Base-by-base conservation (phyloP, 371 early-diverging fungal species). In the Actinomortierella wolfii region DNA sequence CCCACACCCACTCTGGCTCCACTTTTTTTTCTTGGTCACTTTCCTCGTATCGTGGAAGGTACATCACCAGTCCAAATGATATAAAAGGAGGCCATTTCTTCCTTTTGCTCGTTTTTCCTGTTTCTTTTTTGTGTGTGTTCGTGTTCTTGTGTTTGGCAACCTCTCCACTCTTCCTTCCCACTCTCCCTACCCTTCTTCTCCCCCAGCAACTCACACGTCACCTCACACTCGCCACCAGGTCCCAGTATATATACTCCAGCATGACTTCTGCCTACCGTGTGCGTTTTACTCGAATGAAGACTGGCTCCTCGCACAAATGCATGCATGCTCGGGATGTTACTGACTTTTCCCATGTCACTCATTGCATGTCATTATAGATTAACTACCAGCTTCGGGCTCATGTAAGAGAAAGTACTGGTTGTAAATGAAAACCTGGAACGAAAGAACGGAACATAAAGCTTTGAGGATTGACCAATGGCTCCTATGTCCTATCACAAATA, bases 371-470 rank as follows among this genome's bases (percentile, higher is more conserved):
- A 6, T 25, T 39, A 11, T 57, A 73, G 60, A 83, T 87, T 59
- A 91, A 89, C 81, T 91, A 91, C 78, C 88, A 89, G 62, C 77
- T 90, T 45, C 80, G 89, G 49, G 81, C 92, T 25, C 92, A 91
- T 80, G 74, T 73, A 73, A 73, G 67, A 47, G 47, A 47, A 21
- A 47, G 20, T n/a, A 15, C 44, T 13, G 44, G 15, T 13, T n/a
- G n/a, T n/a, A n/a, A n/a, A n/a, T n/a, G n/a, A n/a, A n/a, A n/a
- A n/a, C n/a, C n/a, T n/a, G n/a, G n/a, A n/a, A n/a, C n/a, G n/a
- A n/a, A n/a, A n/a, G n/a, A n/a, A n/a, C n/a, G n/a, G n/a, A n/a
- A n/a, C n/a, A n/a, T n/a, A n/a, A n/a, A n/a, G n/a, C n/a, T n/a
- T n/a, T n/a, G n/a, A n/a, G n/a, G n/a, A n/a, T n/a, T n/a, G n/a